A percentile compares a stretch with the other conserved stretches of the same genome.
phyloP scores from a whole-genome alignment of 179 eudicot species.

The Beta corolliflora region DNA sequence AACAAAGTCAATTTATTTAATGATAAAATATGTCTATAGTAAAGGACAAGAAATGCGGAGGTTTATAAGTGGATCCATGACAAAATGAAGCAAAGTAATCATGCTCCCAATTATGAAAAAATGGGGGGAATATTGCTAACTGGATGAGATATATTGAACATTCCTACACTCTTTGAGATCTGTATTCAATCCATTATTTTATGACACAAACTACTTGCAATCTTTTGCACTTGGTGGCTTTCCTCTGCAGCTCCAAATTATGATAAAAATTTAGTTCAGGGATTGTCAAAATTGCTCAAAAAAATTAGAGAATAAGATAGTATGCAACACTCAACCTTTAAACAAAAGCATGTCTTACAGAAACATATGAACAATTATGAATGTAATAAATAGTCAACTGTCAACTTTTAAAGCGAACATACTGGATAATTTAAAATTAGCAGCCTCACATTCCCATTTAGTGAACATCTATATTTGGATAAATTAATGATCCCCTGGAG shows the following conservation, averaged over 20 bases:
- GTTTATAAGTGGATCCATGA: too few relatives aligned
- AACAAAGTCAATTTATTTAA: too few relatives aligned
- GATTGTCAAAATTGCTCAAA: background rate
- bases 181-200: background rate
- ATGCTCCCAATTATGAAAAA: background rate
- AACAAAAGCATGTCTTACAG: background rate
- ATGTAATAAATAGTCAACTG: background rate
- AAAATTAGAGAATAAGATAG: background rate
- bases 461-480: constrained; percentile 11
- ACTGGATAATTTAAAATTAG: background rate
- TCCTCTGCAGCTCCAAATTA: background rate
- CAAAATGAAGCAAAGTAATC: background rate
- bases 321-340: too few relatives aligned
- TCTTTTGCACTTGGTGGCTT: background rate
- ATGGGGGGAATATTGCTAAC: background rate
- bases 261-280: background rate
- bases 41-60: too few relatives aligned
- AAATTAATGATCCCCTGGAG: background rate
- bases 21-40: too few relatives aligned
- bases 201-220: background rate
- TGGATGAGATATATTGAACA: background rate
- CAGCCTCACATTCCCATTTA: background rate
- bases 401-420: background rate
- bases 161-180: background rate
- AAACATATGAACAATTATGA: background rate